Evolutionary conservation across 2,329 filamentous ascomycete species (phyloP).

Genomic region (Fusarium devonianum): DNA sequence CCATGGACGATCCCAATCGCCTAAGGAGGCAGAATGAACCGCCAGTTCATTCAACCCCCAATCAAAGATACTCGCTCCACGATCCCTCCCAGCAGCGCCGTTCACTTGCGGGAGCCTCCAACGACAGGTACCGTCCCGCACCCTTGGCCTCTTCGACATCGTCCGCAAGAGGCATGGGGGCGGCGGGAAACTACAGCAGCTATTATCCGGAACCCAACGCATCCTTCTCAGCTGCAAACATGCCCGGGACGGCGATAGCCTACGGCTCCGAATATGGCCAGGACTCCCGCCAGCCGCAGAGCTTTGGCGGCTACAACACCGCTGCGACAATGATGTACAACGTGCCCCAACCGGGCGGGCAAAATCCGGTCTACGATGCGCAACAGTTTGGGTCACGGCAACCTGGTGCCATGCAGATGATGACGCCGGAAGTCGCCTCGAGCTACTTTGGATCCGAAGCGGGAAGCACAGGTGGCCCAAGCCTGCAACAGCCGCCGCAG

Average conservation of each 20-base stretch:
- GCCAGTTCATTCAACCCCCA: slow-evolving; percentile 67
- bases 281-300: slow-evolving; percentile 64
- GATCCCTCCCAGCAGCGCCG: slow-evolving; percentile 57
- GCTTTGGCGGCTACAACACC: slow-evolving; percentile 66
- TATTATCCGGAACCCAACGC: slow-evolving; percentile 65
- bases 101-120: slow-evolving; percentile 43
- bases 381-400: slow-evolving; percentile 79
- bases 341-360: slow-evolving; percentile 69
- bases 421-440: slow-evolving; percentile 59
- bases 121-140: slow-evolving; percentile 57
- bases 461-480: slow-evolving; percentile 61
- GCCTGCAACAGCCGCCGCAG: slow-evolving; percentile 58
- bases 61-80: slow-evolving; percentile 60
- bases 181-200: slow-evolving; percentile 62
- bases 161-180: slow-evolving; percentile 60
- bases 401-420: slow-evolving; percentile 78
- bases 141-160: slow-evolving; percentile 59
- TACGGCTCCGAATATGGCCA: slow-evolving; percentile 73
- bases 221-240: slow-evolving; percentile 61
- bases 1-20: slow-evolving; percentile 81
- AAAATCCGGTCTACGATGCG: slow-evolving; percentile 75
- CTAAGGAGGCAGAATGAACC: slow-evolving; percentile 78
- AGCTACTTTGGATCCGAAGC: slow-evolving; percentile 70
- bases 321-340: slow-evolving; percentile 77
- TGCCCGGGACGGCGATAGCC: slow-evolving; percentile 61